A percentile compares a stretch with the other conserved stretches of the same genome.
Conservation (phyloP, 345 rosid genomes). For the Pugionium cornutum region DNA sequence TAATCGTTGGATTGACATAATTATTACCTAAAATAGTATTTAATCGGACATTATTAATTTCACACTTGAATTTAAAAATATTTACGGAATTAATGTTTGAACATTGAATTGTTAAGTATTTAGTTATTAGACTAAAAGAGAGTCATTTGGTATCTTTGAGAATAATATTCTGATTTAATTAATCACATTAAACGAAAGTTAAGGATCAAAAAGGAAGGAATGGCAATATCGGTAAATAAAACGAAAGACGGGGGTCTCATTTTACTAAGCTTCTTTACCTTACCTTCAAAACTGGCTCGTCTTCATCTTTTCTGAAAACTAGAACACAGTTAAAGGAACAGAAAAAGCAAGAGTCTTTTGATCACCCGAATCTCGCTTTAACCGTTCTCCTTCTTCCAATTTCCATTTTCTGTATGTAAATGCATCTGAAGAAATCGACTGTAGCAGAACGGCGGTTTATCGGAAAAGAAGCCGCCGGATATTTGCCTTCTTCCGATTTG, state of each 20-base stretch:
- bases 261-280: constrained; percentile 9
- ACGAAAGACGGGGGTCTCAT: background rate
- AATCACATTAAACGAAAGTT: constrained; percentile 28
- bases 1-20: constrained; percentile 18
- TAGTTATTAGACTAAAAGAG: background rate
- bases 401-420: constrained; percentile 40
- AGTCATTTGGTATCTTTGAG: constrained; percentile 32
- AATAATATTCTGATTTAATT: constrained; percentile 27
- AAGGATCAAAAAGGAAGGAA: constrained; percentile 28
- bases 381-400: constrained; percentile 1
- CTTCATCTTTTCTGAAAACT: constrained; percentile 32
- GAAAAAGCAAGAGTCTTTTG: constrained; percentile 19
- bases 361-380: constrained; percentile 22
- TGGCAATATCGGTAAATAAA: constrained; percentile 33
- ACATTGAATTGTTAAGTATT: constrained; percentile 23
- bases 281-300: constrained; percentile 41
- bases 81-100: constrained; percentile 26
- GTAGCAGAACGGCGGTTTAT: constrained; percentile 44
- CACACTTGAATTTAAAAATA: background rate
- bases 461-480: constrained; percentile 44
- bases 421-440: constrained; percentile 46
- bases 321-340: constrained; percentile 35
- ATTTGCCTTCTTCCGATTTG: constrained; percentile 33
- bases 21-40: constrained; percentile 19
- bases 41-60: background rate